Percentiles rank a stretch among this genome's conserved stretches.
Conservation (phyloP, 192 early-diverging fungal species). For the Umbelopsis isabellina region DNA sequence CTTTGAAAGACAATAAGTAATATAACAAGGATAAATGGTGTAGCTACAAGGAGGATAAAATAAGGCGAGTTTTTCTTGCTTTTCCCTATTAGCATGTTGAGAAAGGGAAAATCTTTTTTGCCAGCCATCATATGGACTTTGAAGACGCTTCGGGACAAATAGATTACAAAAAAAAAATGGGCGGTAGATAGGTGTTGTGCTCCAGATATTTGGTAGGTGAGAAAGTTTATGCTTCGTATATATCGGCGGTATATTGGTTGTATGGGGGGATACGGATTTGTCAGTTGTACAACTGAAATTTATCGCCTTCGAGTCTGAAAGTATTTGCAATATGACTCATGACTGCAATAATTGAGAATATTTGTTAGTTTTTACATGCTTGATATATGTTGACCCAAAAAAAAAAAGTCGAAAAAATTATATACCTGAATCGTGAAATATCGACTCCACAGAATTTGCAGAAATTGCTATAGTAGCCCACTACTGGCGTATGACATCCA, state of each 20-base stretch:
- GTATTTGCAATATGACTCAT: conserved; percentile 13
- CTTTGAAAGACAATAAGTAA: too few relatives aligned
- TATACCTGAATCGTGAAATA: conserved; percentile 10
- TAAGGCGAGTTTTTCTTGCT: too few relatives aligned
- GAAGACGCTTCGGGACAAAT: too few relatives aligned
- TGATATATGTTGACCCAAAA: background rate
- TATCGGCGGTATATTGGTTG: background rate
- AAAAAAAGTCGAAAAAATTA: background rate
- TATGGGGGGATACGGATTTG: background rate
- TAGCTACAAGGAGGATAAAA: too few relatives aligned
- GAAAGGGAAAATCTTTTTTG: too few relatives aligned
- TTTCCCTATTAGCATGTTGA: too few relatives aligned
- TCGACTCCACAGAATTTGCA: conserved; percentile 16
- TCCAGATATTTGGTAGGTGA: too few relatives aligned
- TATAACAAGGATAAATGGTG: too few relatives aligned
- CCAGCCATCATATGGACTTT: too few relatives aligned
- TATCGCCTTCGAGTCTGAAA: background rate
- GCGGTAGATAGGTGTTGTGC: too few relatives aligned
- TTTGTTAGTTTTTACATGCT: background rate
- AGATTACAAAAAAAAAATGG: too few relatives aligned
- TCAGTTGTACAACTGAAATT: background rate
- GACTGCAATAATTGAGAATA: background rate
- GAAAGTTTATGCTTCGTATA: too few relatives aligned
- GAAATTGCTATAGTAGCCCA: conserved; percentile 6
- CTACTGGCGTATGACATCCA: background rate